Conservation (phyloP, 768 basidiomycete species). For the Psilocybe sp. region DNA sequence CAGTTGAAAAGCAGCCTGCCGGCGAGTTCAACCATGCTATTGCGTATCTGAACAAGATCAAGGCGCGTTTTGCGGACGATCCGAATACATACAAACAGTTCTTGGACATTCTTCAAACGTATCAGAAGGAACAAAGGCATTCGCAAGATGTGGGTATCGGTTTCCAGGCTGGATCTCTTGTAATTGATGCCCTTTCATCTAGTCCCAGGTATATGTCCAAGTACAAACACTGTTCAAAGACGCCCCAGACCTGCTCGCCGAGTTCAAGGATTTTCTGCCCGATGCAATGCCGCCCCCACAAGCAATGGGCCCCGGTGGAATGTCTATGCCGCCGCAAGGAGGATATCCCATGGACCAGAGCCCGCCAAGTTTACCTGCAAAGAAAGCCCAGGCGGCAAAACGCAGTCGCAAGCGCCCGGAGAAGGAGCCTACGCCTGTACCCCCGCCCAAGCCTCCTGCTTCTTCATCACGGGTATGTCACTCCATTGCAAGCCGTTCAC, state of each 20-base stretch:
- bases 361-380: conserved; percentile 35
- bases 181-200: conserved; percentile 9
- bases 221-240: conserved; percentile 81
- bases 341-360: conserved; percentile 39
- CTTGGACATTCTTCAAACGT: conserved; percentile 82
- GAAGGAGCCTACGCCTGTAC: conserved; percentile 65
- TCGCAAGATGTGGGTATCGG: conserved; percentile 59
- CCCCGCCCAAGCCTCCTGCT: conserved; percentile 41
- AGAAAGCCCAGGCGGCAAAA: conserved; percentile 46
- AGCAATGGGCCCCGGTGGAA: conserved; percentile 35
- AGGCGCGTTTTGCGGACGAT: conserved; percentile 83
- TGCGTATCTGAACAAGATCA: conserved; percentile 98
- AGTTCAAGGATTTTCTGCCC: conserved; percentile 82
- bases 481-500: neutral
- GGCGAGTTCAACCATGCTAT: conserved; percentile 93
- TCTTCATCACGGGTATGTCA: conserved; percentile 32
- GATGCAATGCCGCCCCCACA: conserved; percentile 58
- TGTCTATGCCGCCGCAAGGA: conserved; percentile 21
- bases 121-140: conserved; percentile 80
- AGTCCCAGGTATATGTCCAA: conserved; percentile 78
- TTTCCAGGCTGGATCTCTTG: conserved; percentile 1
- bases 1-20: conserved; percentile 48
- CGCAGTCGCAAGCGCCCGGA: conserved; percentile 57
- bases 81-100: conserved; percentile 93
- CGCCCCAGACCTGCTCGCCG: conserved; percentile 72